Base-by-base conservation (phyloP, 257 asterid genomes). In the Solanum lycopersicoides region DNA sequence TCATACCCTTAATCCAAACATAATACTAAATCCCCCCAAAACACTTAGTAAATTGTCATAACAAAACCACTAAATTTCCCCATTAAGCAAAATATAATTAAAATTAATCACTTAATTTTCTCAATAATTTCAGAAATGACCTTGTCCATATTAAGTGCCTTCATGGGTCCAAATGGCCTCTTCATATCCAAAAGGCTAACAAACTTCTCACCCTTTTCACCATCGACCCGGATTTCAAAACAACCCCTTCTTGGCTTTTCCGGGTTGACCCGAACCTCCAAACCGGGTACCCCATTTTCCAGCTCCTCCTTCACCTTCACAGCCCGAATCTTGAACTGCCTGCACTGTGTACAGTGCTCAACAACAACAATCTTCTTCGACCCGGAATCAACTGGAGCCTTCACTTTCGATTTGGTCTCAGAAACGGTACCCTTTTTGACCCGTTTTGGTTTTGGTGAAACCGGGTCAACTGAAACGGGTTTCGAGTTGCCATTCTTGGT, bases 171-270 rank as follows among this genome's bases (percentile, higher is more conserved):
- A 82, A 94, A 95, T 20, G 98, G 98, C 95, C 98, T 93, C 91
- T 93, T 93, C 99, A 95, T 47, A 32, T 89, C 93, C 90, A 93
- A 86, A 90, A 97, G 91, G 59, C 97, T 92, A 53, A 97, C 83
- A 56, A 95, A 95, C 53, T 86, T 76, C 89, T 91, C 97, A 12
- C 99, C 99, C 32, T 87, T 35, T 45, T 32, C 90, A 12, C 94
- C 91, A 23, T 91, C 94, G 56, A 93, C 94, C 3, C 99, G 93
- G 32, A 97, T 90, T 16, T 97, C 99, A 60, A 97, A 95, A 88
- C 99, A 97, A 12, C 98, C 99, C 90, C 90, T 91, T 56, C 99
- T 93, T 0, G 98, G 98, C 86, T 95, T 93, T 85, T 93, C 97
- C 0, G 95, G 95, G 94, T 95, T 96, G 88, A 96, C 89, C 90